Percentiles rank a stretch among this genome's conserved stretches.
These are phyloP conservation scores for Calamus simplicifolius DNA, from an alignment of 176 grass and related monocot genomes.

Conservation along the genomic window DNA sequence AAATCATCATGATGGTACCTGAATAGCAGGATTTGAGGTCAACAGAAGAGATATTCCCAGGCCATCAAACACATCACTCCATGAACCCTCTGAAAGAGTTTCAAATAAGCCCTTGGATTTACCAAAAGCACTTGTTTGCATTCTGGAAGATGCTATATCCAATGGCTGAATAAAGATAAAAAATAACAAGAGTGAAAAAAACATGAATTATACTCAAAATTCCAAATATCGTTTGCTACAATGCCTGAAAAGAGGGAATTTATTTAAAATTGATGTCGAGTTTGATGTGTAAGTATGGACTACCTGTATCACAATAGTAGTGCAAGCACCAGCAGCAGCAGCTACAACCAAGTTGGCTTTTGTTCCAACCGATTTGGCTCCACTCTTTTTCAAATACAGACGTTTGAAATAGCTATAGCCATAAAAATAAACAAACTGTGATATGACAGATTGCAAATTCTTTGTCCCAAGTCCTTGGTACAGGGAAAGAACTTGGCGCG, in stretches of 20 bases:
- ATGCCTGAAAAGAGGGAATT: too few relatives aligned
- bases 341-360: conserved; percentile 75
- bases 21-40: conserved; percentile 94
- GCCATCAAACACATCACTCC: conserved; percentile 79
- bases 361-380: conserved; percentile 76
- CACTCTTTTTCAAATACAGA: conserved; percentile 76
- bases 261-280: too few relatives aligned
- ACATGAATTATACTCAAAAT: background rate
- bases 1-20: conserved; percentile 39
- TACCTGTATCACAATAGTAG: conserved; percentile 74
- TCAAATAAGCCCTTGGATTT: conserved; percentile 80
- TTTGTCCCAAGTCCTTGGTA: conserved; percentile 95
- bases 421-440: conserved; percentile 93
- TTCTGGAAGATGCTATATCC: conserved; percentile 87
- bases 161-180: conserved; percentile 44
- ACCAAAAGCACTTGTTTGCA: conserved; percentile 97
- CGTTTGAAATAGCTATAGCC: conserved; percentile 93
- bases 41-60: conserved; percentile 90
- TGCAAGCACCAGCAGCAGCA: conserved; percentile 90
- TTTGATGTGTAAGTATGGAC: too few relatives aligned
- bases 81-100: conserved; percentile 77
- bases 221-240: too few relatives aligned
- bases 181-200: background rate
- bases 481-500: conserved; percentile 64
- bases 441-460: conserved; percentile 89